Base-by-base conservation (phyloP, 352 stramenopile genomes). In the Halophytophthora polymorphica region DNA sequence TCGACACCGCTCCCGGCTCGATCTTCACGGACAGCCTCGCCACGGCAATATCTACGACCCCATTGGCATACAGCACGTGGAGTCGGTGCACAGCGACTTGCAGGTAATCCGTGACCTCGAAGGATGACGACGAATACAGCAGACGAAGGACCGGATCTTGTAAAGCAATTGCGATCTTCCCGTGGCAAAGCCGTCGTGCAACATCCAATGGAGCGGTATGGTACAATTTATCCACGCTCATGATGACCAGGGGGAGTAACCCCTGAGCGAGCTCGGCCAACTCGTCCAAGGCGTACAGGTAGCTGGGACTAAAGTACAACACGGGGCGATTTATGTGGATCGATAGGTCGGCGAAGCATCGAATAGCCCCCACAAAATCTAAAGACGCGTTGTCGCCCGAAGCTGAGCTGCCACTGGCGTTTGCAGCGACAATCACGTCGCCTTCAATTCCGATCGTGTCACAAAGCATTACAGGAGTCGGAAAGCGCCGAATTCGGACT, bases 1-100 rank as follows among this genome's bases (percentile, higher is more conserved):
- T 75, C 25, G 71, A 74, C 4, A 91, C 33, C 1, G 72, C 71
- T 28, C 74, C 71, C 18, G 83, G 83, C n/a, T 91, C 76, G 38
- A 91, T 84, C 59, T 83, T 89, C 3, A 56, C 62, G 1, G 64
- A 69, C 23, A 90, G 23, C 34, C 68, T 69, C 12, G 76, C 61
- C 7, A 89, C 50, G 11, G 71, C 56, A 2, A 88, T 25, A 28
- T 72, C 59, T 6, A 75, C 62, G 28, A 48, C 60, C 1, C 64
- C 63, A 35, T 52, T 57, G 0, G 51, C 47, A 34, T 81, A 89
- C 2, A 45, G 45, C 6, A 81, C n/a, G 10, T 50, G 38, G 23
- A 79, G 19, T 13, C 33, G 48, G 12, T 83, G 67, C 4, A 89
- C 28, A 6, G 47, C 46, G 4, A 90, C 34, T 37, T 82, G 69